Evolutionary conservation across 2,329 filamentous ascomycete species (phyloP), one percentile per base, ranked within the genome.

Genomic region (Exophiala sp.): DNA sequence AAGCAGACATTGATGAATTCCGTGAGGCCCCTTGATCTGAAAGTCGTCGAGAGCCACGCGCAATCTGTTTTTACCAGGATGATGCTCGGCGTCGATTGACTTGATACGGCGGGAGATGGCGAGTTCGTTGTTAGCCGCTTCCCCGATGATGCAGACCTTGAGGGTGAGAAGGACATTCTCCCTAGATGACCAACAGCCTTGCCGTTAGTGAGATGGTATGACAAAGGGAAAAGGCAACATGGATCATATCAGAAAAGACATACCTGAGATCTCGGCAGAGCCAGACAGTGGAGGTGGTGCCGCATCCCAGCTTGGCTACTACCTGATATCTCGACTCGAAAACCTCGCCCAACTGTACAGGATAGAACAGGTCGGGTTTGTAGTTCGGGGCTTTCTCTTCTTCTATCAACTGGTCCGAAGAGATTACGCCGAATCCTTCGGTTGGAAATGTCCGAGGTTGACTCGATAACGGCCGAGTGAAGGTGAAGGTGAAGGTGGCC

Each of bases 231-330:
- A 19, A 16, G 5, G 13, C n/a, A n/a, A n/a, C n/a, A 18, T 4
- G n/a, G 14, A 37, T 18, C 7, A 8, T n/a, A n/a, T n/a, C n/a
- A n/a, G n/a, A n/a, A n/a, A 37, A 60, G 42, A 55, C 58, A 56
- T 21, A 66, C 64, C 58, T 41, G 30, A 49, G 53, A 56, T 70
- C 64, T 3, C 60, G 58, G 34, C 68, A 71, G 29, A 74, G 66
- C 73, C 70, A 76, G 39, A 74, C 68, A 6, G 70, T 76, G 5
- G 70, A 70, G 56, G 61, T 73, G 2, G 67, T 66, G 21, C 73
- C 72, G 29, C 64, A 69, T 24, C 72, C 72, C 27, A 75, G 58
- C 59, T 76, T 76, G 47, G 72, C 66, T 43, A 70, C 55, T 39
- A 74, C 60, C 37, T 64, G 62, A 53, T 76, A 76, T 27, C 69